Evolutionary conservation across 2,329 filamentous ascomycete genomes (phyloP), one percentile per base, ranked within the genome.

Genomic region (Triangularia verruculosa): DNA sequence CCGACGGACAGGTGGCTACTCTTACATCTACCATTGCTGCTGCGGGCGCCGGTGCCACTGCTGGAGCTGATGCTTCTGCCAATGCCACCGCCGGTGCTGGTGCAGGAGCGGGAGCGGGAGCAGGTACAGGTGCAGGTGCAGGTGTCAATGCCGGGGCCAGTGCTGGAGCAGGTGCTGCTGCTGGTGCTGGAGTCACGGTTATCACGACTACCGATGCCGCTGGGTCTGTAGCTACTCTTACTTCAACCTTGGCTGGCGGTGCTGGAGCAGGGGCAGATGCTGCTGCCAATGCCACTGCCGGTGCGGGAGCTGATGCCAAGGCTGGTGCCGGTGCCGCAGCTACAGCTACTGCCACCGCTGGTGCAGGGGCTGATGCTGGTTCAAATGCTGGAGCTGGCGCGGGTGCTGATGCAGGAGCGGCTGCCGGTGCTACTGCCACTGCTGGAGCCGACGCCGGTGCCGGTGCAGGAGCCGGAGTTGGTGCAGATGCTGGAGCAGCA

Each of bases 1-100:
- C 60, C 3, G 57, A 65, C 25, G 66, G 66, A 6, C 15, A 60
- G 9, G 59, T 63, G 4, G 7, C 64, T 7, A 54, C 61, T 13
- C 22, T 68, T n/a, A 64, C 62, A 2, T 62, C 63, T 3, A 61
- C 65, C 1, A 9, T 65, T 3, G 43, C 59, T 1, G 30, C 17
- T 2, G 30, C 61, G 13, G 53, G 59, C 4, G 57, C 57, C 30
- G n/a, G 34, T 22, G 25, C 22, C 20, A 32, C 57, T 51, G 57
- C 57, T 51, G 56, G n/a, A 3, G 30, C 13, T n/a, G 56, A 17
- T 24, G 28, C 28, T 9, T 30, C 20, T 13, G 32, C 30, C 4
- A 34, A 20, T 43, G 30, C 9, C 15, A 24, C 56, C 20, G 28
- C 30, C 27, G 56, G n/a, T 8, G 22, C 56, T 28, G 13, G 27